phyloP scores from a whole-genome alignment of 495 filamentous ascomycete genomes.

The Chaetomium cochliodes region DNA sequence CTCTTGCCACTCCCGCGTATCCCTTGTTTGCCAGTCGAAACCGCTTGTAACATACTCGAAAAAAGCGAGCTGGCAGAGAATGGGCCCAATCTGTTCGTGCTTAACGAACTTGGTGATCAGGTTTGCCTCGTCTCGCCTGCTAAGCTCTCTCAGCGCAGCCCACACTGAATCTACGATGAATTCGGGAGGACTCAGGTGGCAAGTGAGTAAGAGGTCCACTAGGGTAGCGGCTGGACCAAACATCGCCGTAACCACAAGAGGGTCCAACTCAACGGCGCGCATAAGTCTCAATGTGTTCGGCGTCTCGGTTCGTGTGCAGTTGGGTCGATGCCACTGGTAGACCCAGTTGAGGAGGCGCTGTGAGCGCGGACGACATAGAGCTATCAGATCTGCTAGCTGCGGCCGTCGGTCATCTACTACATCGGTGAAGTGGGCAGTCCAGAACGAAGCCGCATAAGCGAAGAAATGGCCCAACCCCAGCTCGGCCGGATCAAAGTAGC shows the following conservation, averaged over 20 bases:
- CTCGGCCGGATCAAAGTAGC: neutral
- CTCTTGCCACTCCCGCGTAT: neutral
- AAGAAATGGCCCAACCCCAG: slow-evolving; percentile 1
- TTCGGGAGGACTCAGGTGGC: neutral
- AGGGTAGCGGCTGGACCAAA: slow-evolving; percentile 3
- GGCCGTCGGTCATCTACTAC: neutral
- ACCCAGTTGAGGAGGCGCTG: slow-evolving; percentile 4
- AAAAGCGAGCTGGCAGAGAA: neutral
- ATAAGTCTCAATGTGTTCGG: neutral
- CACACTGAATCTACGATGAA: neutral
- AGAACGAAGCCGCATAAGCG: slow-evolving; percentile 3
- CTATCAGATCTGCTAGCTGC: neutral
- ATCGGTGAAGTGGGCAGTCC: neutral
- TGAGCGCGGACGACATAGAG: neutral
- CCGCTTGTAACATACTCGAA: neutral
- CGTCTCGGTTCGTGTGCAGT: neutral
- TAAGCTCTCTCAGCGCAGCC: neutral
- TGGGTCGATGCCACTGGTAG: neutral
- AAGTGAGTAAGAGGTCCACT: neutral
- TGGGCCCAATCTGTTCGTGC: neutral
- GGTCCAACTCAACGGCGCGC: neutral
- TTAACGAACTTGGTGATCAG: neutral
- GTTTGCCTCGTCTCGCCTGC: neutral
- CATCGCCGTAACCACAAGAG: neutral
- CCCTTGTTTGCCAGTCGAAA: neutral